A percentile compares a stretch with the other conserved stretches of the same genome.
These are phyloP conservation scores for Suhomyces emberorum DNA, from an alignment of 805 yeast genomes.

Conservation along the genomic window DNA sequence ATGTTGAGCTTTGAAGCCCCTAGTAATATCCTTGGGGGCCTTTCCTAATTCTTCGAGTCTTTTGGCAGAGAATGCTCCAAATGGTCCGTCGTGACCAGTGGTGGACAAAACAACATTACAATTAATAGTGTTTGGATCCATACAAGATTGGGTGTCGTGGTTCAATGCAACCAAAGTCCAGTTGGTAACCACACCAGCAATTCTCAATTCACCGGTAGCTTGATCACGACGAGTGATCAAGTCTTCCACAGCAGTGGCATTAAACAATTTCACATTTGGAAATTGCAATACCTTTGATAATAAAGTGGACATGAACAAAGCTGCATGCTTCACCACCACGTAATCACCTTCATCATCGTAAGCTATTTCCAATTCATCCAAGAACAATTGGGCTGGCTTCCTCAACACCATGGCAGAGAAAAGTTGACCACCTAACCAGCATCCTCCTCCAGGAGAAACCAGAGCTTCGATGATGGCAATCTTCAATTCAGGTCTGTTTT, in stretches of 20 bases:
- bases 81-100: slow-evolving; percentile 81
- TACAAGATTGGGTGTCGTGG: slow-evolving; percentile 74
- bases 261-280: slow-evolving; percentile 74
- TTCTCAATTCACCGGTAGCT: slow-evolving; percentile 52
- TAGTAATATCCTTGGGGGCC: slow-evolving; percentile 38
- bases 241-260: slow-evolving; percentile 80
- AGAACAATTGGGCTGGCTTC: slow-evolving; percentile 71
- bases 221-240: slow-evolving; percentile 67
- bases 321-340: slow-evolving; percentile 79
- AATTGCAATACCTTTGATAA: slow-evolving; percentile 64
- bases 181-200: slow-evolving; percentile 80
- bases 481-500: slow-evolving; percentile 70
- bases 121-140: slow-evolving; percentile 81
- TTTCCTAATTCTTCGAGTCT: slow-evolving; percentile 41
- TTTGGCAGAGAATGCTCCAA: slow-evolving; percentile 77
- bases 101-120: slow-evolving; percentile 62
- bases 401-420: slow-evolving; percentile 78
- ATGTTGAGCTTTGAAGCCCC: slow-evolving; percentile 30
- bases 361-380: slow-evolving; percentile 59
- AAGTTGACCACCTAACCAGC: slow-evolving; percentile 74
- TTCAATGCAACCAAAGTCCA: slow-evolving; percentile 78
- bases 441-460: slow-evolving; percentile 80
- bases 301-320: slow-evolving; percentile 69
- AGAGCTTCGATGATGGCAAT: slow-evolving; percentile 71
- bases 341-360: slow-evolving; percentile 80